Evolutionary conservation across 768 basidiomycete species (phyloP).

Genomic region (Baorangia bicolor): DNA sequence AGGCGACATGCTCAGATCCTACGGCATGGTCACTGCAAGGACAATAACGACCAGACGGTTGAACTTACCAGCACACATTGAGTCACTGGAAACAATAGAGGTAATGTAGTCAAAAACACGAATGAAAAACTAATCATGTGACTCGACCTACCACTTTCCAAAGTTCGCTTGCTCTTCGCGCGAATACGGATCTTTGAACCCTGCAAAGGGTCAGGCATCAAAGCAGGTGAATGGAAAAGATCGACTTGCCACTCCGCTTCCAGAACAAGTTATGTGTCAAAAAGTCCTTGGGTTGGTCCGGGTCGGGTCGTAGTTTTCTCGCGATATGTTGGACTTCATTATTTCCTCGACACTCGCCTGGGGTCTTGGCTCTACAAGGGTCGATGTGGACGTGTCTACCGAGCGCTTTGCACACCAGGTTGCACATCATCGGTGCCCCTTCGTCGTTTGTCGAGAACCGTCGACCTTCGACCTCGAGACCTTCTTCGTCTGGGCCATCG

Average conservation of each 20-base stretch:
- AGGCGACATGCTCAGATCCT: conserved; percentile 52
- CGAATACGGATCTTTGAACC: conserved; percentile 64
- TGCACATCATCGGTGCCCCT: conserved; percentile 64
- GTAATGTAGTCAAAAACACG: not conserved
- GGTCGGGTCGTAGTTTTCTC: conserved; percentile 42
- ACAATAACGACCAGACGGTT: too few species aligned
- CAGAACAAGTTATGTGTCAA: conserved; percentile 55
- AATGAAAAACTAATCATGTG: too few species aligned
- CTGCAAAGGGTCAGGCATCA: conserved; percentile 27
- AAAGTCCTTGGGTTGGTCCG: conserved; percentile 50
- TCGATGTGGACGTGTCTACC: conserved; percentile 57
- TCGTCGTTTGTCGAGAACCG: conserved; percentile 52
- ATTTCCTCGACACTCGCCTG: conserved; percentile 36
- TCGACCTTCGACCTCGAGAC: conserved; percentile 51
- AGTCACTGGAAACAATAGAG: conserved; percentile 34
- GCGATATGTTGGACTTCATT: conserved; percentile 46
- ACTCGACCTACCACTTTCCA: conserved; percentile 45
- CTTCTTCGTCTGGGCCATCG: conserved; percentile 46
- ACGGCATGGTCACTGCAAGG: too few species aligned
- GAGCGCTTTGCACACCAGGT: conserved; percentile 48
- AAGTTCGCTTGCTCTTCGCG: conserved; percentile 54
- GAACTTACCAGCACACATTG: conserved; percentile 51
- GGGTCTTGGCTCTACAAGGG: conserved; percentile 45
- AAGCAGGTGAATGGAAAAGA: not conserved
- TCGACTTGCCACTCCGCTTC: conserved; percentile 49